Evolutionary conservation across 441 rosid species (phyloP), one percentile per base, ranked within the genome.

Genomic region (Dalechampia spathulata): DNA sequence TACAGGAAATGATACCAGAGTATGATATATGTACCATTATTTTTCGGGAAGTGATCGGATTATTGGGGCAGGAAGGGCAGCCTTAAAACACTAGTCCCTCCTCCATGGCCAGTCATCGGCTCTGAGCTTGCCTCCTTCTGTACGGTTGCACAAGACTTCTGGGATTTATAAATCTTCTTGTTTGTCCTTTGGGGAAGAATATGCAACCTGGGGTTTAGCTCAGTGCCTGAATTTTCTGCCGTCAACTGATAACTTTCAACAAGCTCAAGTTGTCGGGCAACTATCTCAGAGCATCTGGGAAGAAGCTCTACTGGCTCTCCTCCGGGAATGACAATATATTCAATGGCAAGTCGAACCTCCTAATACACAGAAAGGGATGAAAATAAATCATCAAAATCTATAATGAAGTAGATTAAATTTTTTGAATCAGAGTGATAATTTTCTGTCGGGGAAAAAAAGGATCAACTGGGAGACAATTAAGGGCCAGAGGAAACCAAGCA

Each of bases 241-340:
- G 86, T 64, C 60, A 92, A 71, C 60, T 84, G 94, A 67, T 88
- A 92, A 74, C 96, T 84, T 68, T 83, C 82, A 19, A 92, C 96
- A 34, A 92, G 87, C 77, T 88, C 83, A 16, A 92, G 83, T 55
- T 92, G 96, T 56, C 86, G 75, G 9, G 86, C 94, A 11, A 92
- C 69, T 61, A 88, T 92, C 56, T 88, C 91, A 1, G 94, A 86
- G 27, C 91, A 63, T 64, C 95, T 75, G 0, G 96, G 98, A 43
- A 91, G 98, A 66, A 91, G 98, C 78, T 91, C 98, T 57, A 88
- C 98, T 0, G 95, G 86, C 71, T 88, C 98, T 62, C 95, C 95
- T 41, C 94, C 96, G 0, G 96, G 98, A 65, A 92, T 88, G 38
- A 92, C 96, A 37, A 92, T 92, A 57, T 88, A 92, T 75, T 92